Base-by-base conservation (phyloP, 345 rosid species). In the Acer negundo region DNA sequence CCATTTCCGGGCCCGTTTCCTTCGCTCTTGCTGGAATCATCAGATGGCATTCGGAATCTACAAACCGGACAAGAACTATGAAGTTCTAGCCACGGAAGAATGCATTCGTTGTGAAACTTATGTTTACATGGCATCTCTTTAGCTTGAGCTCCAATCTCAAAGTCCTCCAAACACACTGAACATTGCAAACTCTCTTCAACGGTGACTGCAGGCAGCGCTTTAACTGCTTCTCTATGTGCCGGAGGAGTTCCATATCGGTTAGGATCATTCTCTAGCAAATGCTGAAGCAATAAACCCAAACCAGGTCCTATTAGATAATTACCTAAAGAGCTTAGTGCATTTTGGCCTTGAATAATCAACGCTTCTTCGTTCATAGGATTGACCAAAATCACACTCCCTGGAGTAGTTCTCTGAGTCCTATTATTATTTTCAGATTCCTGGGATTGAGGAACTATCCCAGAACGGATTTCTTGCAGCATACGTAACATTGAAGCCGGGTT, bases 11-110 rank as follows among this genome's bases (percentile, higher is more conserved):
- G 4, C 46, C 58, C 15, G 47, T 79, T 80, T 56, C 64, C 62
- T 69, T 78, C 78, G 19, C 63, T 73, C 6, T 35, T 35, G 38
- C 65, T 78, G 11, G 80, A 69, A 20, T 82, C 76, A 61, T 84
- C 84, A 35, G 63, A 62, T 42, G 84, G 88, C 55, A 88, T 77
- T 46, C 80, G 80, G 76, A 65, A 85, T 70, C 93, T 81, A 78
- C 93, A 89, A 58, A 89, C 78, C 0, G 95, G 93, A 72, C 93
- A 91, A 20, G 93, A 88, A 68, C 92, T 80, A 67, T 88, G 93
- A 69, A 84, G 84, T 65, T 84, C 86, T 0, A 91, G 90, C 95
- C 95, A 91, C 0, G 89, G 87, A 61, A 78, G 35, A 73, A 91
- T 86, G 40, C 95, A 91, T 5, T 9, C 77, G 23, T 24, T n/a